These are phyloP conservation scores for Neonectria faginata DNA, from an alignment of 2,329 filamentous ascomycete species.

Conservation along the genomic window DNA sequence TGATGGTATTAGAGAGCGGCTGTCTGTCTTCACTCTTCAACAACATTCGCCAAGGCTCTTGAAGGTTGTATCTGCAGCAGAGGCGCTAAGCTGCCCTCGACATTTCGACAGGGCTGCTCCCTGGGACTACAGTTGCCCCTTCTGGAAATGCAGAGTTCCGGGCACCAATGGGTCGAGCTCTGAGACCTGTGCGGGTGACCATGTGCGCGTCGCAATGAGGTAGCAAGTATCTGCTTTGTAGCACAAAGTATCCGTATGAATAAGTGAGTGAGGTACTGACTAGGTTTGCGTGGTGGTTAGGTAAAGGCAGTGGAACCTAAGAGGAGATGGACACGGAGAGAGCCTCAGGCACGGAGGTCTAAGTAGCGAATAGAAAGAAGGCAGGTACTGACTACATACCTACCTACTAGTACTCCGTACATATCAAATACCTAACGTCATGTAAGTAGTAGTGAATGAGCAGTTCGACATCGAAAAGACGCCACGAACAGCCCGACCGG, in stretches of 20 bases:
- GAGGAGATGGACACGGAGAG: background rate
- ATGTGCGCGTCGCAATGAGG: constrained; percentile 2
- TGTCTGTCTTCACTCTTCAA: constrained; percentile 13
- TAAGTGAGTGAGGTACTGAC: too few relatives aligned
- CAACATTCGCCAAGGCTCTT: background rate
- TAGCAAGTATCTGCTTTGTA: background rate
- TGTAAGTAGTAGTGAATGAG: too few relatives aligned
- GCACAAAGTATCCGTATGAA: background rate
- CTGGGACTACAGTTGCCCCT: constrained; percentile 5
- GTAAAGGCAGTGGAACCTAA: background rate
- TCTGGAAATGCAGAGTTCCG: constrained; percentile 8
- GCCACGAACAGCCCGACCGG: constrained; percentile 4
- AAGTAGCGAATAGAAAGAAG: background rate
- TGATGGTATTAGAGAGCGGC: constrained; percentile 12
- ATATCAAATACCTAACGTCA: background rate
- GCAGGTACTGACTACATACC: background rate
- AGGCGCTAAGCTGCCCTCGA: background rate
- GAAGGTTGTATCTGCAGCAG: background rate
- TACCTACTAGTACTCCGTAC: background rate
- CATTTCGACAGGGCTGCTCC: constrained; percentile 2
- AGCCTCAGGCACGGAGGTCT: background rate
- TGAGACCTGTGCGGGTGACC: constrained; percentile 2
- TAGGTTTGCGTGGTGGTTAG: too few relatives aligned
- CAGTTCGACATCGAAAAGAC: background rate
- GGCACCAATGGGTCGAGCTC: background rate